Evolutionary conservation across 805 yeast species (phyloP).

Genomic region (Blastobotrys peoriensis): DNA sequence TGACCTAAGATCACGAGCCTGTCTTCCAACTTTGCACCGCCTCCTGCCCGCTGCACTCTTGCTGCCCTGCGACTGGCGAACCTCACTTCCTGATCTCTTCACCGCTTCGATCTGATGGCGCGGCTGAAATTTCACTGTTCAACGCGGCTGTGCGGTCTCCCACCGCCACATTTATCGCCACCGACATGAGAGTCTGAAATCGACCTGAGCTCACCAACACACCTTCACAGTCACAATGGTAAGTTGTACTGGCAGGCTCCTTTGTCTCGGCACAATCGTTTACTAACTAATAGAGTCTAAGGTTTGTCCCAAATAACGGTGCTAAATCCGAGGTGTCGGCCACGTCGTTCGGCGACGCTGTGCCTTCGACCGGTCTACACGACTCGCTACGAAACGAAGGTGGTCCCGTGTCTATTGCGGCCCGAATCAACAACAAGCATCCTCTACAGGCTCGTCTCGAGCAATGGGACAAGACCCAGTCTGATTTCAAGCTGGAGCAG

Average conservation of each 20-base stretch:
- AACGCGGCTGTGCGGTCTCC: no score
- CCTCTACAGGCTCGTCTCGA: conserved; percentile 74
- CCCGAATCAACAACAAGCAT: conserved; percentile 43
- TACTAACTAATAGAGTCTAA: conserved; percentile 3
- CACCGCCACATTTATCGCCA: no score
- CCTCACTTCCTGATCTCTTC: no score
- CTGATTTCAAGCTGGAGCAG: conserved; percentile 62
- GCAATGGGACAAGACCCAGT: conserved; percentile 77
- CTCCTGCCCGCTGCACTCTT: no score
- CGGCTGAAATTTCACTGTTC: no score
- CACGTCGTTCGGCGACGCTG: conserved; percentile 6
- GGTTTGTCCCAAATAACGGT: conserved; percentile 4
- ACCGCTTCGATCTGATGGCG: no score
- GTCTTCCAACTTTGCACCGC: no score
- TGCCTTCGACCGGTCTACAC: conserved; percentile 29
- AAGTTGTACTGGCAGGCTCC: no score
- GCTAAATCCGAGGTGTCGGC: neutral
- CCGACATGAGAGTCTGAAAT: no score
- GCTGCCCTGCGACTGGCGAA: no score
- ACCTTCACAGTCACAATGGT: conserved; percentile 1
- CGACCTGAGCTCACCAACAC: neutral
- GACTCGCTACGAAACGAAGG: conserved; percentile 52
- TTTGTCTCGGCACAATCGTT: neutral
- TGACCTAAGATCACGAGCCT: no score
- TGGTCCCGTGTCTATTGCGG: conserved; percentile 49